Evolutionary conservation across 139 green algal species (phyloP), one percentile per base, ranked within the genome.

Genomic region (Chlamydomonas applanata): DNA sequence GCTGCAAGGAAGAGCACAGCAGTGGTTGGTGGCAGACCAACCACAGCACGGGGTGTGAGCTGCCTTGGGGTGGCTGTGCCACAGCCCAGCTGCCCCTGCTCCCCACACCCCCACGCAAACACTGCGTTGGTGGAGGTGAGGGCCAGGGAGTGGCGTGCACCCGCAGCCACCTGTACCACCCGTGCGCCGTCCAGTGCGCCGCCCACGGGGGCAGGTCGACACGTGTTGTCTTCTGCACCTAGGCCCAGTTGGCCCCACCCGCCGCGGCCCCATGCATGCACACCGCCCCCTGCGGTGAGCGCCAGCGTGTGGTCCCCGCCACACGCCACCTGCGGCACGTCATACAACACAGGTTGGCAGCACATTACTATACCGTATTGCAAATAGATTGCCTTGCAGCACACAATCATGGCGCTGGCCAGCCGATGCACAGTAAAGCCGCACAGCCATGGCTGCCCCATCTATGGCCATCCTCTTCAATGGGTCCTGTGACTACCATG

Each of bases 221-320:
- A 83, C 1, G 80, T 71, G 57, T 88, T 83, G 63, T 90, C 84
- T 0, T 35, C 80, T 35, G 65, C 81, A 11, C 85, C 85, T 16
- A 88, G 79, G 0, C 92, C 92, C 3, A 85, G 90, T 69, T 92
- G 87, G 0, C 92, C 92, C 69, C 80, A 93, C 4, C 59, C 77
- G 52, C 87, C 86, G 1, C 69, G 61, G 11, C 91, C 92, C 80
- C 84, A 94, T 2, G 78, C 61, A 49, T 82, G 93, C 45, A 94
- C 54, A 40, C 44, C 44, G 3, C 88, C 86, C 0, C 32, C 29
- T 16, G 24, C 27, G n/a, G n/a, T 25, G 7, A 94, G 35, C 11
- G 83, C 72, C 22, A 91, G 68, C 0, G 83, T 95, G 81, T 95
- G 91, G 34, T 93, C 84, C 16, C 73, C 83, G 9, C 91, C 91